These are phyloP conservation scores for Cymbopogon citratus DNA, from an alignment of 176 grass and related monocot genomes.

Conservation along the genomic window DNA sequence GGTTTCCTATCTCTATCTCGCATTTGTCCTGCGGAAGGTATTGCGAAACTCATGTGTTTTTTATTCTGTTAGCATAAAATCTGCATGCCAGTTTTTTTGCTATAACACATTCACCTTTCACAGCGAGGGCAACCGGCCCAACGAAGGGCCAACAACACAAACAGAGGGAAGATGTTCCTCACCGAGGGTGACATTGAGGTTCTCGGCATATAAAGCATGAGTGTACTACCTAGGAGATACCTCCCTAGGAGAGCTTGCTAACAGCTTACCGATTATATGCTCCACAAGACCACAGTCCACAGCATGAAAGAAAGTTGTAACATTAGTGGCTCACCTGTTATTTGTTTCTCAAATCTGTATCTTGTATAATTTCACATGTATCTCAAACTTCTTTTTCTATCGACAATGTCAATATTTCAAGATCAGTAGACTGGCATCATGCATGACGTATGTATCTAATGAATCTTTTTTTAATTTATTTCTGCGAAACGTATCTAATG, in stretches of 20 bases:
- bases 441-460: slow-evolving; percentile 12
- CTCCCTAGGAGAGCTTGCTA: slow-evolving; percentile 40
- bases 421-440: not conserved
- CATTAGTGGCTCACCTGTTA: slow-evolving; percentile 28
- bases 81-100: not conserved
- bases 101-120: slow-evolving; percentile 9
- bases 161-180: slow-evolving; percentile 73
- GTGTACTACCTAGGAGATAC: not conserved
- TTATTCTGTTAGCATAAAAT: not conserved
- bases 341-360: slow-evolving; percentile 4
- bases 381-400: not conserved
- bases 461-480: not conserved
- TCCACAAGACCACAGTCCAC: not conserved
- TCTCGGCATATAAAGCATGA: not conserved
- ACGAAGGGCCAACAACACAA: slow-evolving; percentile 45
- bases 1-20: slow-evolving; percentile 88
- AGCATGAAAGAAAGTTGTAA: slow-evolving; percentile 26
- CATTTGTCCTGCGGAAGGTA: slow-evolving; percentile 93
- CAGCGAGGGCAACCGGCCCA: slow-evolving; percentile 55
- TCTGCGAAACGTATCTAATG: too few relatives aligned
- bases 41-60: not conserved
- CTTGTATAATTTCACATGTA: slow-evolving; percentile 7
- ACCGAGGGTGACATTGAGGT: slow-evolving; percentile 66
- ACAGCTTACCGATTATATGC: slow-evolving; percentile 35
- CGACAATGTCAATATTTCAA: not conserved